phyloP scores from a whole-genome alignment of 116 monocot species.

The Iris pallida region DNA sequence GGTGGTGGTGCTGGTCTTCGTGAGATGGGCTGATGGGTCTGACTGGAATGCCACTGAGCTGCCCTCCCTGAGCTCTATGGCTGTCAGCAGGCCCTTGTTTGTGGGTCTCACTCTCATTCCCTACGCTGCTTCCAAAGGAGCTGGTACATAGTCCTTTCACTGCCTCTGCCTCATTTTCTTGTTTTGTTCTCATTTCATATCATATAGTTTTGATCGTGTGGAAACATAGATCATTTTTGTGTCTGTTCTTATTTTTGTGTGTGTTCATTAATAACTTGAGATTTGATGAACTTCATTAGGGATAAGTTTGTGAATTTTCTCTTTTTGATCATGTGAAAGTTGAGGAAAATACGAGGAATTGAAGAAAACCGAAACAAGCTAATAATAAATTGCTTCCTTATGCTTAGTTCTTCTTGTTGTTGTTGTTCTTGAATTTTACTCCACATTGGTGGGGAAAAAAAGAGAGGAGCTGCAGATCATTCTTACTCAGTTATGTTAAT shows the following conservation, averaged over 20 bases:
- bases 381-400: no score
- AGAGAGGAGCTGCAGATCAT: no score
- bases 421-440: no score
- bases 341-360: no score
- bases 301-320: no score
- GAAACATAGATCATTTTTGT: neutral
- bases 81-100: conserved; percentile 12
- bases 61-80: neutral
- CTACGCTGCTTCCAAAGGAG: conserved; percentile 44
- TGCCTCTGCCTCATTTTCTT: neutral
- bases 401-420: no score
- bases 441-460: conserved; percentile 26
- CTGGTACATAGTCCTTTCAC: conserved; percentile 19
- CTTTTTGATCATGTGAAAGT: no score
- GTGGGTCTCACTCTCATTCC: conserved; percentile 47
- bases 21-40: conserved; percentile 9
- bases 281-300: no score
- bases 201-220: no score
- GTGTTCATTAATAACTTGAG: no score
- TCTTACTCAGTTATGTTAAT: neutral
- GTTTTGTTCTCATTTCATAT: neutral
- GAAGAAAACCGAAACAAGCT: no score
- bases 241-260: neutral
- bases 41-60: conserved; percentile 8
- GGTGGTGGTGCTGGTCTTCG: conserved; percentile 6